Conservation (phyloP, 129 eudicot genomes). For the Centrapalus pauciflorus region DNA sequence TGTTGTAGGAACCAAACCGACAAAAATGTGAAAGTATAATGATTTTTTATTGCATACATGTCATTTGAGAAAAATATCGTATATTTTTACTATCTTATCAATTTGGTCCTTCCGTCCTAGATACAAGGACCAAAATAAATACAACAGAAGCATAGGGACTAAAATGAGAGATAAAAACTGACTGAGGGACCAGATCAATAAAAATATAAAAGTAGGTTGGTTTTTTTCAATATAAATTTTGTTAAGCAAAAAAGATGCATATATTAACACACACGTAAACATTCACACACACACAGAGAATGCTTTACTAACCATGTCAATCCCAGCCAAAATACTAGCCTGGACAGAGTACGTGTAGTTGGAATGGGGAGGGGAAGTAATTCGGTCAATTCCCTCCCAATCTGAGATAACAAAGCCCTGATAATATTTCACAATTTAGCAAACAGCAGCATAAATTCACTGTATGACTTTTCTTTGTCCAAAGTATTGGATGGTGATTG, state of each 20-base stretch:
- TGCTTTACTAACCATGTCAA: slow-evolving; percentile 79
- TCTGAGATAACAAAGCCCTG: slow-evolving; percentile 95
- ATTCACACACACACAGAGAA: background rate
- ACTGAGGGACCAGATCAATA: no score
- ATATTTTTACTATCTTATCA: no score
- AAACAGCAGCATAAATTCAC: background rate
- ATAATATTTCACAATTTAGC: slow-evolving; percentile 4
- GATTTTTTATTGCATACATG: no score
- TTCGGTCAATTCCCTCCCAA: slow-evolving; percentile 87
- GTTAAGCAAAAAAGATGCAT: background rate
- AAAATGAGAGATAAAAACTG: no score
- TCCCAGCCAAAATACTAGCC: slow-evolving; percentile 66
- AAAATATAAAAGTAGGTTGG: no score
- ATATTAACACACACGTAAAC: background rate
- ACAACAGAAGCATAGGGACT: no score
- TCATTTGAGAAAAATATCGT: no score
- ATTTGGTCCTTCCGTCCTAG: no score
- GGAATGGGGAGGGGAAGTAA: slow-evolving; percentile 78
- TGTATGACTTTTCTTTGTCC: background rate
- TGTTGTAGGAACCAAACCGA: no score
- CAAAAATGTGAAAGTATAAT: no score
- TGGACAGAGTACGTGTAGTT: slow-evolving; percentile 80
- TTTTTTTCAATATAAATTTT: no score
- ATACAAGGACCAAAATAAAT: no score
- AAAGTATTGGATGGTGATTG: background rate